Percentiles rank a stretch among this genome's conserved stretches.
Conservation (phyloP, 371 early-diverging fungal species). For the Aphelidium insulamus region DNA sequence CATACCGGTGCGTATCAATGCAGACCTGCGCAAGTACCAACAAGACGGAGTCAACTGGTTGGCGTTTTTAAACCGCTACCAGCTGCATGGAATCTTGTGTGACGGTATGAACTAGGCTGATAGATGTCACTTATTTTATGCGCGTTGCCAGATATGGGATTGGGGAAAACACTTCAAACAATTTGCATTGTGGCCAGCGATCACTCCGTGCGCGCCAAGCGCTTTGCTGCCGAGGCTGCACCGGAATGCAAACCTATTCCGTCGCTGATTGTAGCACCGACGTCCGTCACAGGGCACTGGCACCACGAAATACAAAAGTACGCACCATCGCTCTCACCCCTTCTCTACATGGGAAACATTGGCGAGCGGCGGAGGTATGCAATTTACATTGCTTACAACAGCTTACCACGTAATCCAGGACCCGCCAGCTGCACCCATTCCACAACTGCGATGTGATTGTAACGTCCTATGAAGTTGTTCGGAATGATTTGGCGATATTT, state of each 20-base stretch:
- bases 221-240: constrained; percentile 29
- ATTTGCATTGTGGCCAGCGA: constrained; percentile 86
- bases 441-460: constrained; percentile 54
- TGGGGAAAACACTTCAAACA: constrained; percentile 94
- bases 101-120: constrained; percentile 38
- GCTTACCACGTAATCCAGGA: no score
- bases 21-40: constrained; percentile 81
- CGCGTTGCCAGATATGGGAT: constrained; percentile 63
- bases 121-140: neutral
- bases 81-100: constrained; percentile 91
- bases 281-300: constrained; percentile 96
- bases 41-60: constrained; percentile 96
- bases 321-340: constrained; percentile 45
- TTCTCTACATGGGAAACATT: constrained; percentile 64
- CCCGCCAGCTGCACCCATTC: constrained; percentile 7
- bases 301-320: constrained; percentile 75
- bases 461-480: constrained; percentile 88
- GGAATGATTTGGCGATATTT: constrained; percentile 80
- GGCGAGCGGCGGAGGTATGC: constrained; percentile 49
- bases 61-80: constrained; percentile 85
- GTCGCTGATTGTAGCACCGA: constrained; percentile 91
- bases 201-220: constrained; percentile 39
- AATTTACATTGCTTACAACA: neutral
- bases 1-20: constrained; percentile 77
- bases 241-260: constrained; percentile 21